A percentile compares a stretch with the other conserved stretches of the same genome.
Evolutionary conservation across 2,329 filamentous ascomycete genomes (phyloP).

Genomic region (Phaeosphaeriaceae sp.): DNA sequence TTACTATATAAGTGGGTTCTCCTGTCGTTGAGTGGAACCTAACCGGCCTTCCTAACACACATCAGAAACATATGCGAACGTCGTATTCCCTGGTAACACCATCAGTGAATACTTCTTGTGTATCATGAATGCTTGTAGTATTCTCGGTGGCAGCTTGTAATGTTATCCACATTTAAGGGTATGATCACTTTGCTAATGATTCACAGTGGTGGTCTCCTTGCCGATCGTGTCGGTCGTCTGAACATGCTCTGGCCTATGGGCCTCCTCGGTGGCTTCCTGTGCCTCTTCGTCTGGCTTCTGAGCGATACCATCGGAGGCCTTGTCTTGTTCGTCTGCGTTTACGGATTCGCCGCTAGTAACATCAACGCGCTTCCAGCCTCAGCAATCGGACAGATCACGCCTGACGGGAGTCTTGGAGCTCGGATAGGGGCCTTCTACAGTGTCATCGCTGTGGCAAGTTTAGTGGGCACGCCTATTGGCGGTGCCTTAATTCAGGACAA

Average conservation of each 20-base stretch:
- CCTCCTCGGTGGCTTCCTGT: conserved; percentile 51
- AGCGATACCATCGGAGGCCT: conserved; percentile 61
- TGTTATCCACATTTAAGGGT: conserved; percentile 47
- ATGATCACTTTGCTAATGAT: conserved; percentile 42
- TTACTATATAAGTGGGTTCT: conserved; percentile 46
- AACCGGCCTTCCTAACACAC: not conserved
- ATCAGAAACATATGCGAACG: conserved; percentile 67
- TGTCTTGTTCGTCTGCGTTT: conserved; percentile 71
- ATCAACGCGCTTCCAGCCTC: conserved; percentile 71
- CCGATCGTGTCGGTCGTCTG: conserved; percentile 62
- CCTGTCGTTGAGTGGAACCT: not conserved
- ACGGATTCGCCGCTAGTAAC: conserved; percentile 73
- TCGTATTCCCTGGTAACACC: conserved; percentile 57
- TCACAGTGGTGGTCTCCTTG: conserved; percentile 57
- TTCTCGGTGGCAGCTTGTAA: conserved; percentile 62
- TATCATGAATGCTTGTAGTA: conserved; percentile 58
- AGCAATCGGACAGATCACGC: conserved; percentile 74
- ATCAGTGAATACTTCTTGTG: conserved; percentile 58
- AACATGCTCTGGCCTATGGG: conserved; percentile 63
- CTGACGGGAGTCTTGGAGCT: conserved; percentile 73
- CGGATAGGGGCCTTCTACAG: conserved; percentile 72
- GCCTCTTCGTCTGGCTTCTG: conserved; percentile 65
- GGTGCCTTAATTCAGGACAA: conserved; percentile 52
- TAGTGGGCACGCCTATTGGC: conserved; percentile 73
- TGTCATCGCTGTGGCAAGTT: conserved; percentile 67